Evolutionary conservation across 2,329 filamentous ascomycete genomes (phyloP), one percentile per base, ranked within the genome.

Genomic region (Dendrostoma leiphaemia): DNA sequence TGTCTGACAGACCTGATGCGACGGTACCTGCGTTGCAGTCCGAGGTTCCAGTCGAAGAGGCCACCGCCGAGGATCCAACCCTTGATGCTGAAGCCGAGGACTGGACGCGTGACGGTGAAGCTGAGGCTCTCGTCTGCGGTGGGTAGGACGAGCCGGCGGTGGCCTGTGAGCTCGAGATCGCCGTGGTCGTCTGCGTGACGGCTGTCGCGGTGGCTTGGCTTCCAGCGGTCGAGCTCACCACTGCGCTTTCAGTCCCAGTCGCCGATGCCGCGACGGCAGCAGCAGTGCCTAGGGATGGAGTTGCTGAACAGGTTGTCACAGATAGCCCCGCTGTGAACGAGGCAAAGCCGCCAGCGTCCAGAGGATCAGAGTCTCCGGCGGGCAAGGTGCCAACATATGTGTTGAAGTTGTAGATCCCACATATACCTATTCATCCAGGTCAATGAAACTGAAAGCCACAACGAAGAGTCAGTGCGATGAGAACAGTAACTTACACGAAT

Each of bases 341-440:
- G 4, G 60, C 58, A 19, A 67, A 62, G 6, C 71, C 74, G 32
- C 61, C 69, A 4, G 68, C 61, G 45, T 64, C 64, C 4, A 76
- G 68, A 49, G 66, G 60, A 49, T 75, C 73, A 9, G 63, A 59
- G 7, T 59, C 37, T 13, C 68, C 64, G 1, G 65, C 65, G 5
- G 79, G 78, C 4, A 82, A 65, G 3, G 71, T 76, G n/a, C 79
- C 79, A 1, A 80, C 77, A 57, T 78, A 82, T 12, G 78, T 73
- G 53, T 83, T 83, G 69, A 77, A 82, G 66, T 82, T 82, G 69
- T 81, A 81, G 49, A 81, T 69, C 8, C 79, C 77, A 53, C 76
- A 82, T 15, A 74, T 64, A 21, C 48, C 48, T 51, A 12, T 17
- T 29, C 17, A 28, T 13, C 5, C 10, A 12, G 31, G 31, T 15